Conservation (phyloP, 805 yeast genomes). For the Candida ficus region DNA sequence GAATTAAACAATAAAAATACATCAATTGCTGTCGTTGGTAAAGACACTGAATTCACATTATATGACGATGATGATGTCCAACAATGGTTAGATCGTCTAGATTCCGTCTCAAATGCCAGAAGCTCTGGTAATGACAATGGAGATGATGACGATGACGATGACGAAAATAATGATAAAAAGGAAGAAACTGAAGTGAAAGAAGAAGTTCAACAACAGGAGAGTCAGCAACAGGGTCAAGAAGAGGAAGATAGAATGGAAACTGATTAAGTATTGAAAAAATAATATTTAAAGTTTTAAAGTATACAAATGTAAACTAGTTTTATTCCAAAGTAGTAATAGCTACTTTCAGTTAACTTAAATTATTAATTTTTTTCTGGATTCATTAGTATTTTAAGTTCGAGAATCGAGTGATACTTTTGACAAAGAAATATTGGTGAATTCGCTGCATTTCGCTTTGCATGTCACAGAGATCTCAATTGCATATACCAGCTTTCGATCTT, state of each 20-base stretch:
- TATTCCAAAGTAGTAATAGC: no score
- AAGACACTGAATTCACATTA: conserved; percentile 64
- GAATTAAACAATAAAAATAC: conserved; percentile 82
- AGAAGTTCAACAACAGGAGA: conserved; percentile 8
- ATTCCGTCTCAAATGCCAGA: conserved; percentile 56
- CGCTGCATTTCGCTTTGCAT: no score
- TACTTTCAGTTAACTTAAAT: no score
- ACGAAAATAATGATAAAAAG: conserved; percentile 20
- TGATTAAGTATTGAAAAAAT: conserved; percentile 11
- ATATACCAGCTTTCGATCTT: no score
- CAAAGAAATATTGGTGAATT: no score
- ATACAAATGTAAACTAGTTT: no score
- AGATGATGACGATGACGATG: conserved; percentile 17
- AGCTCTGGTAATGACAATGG: conserved; percentile 33
- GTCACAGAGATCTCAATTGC: no score
- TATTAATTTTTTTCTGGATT: no score
- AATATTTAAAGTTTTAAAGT: no score
- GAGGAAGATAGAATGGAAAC: conserved; percentile 35
- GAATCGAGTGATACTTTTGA: no score
- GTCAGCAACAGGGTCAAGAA: conserved; percentile 2
- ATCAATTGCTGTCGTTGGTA: conserved; percentile 89
- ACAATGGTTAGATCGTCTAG: conserved; percentile 76
- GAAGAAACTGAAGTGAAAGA: conserved; percentile 12
- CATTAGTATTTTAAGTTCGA: no score
- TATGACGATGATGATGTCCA: conserved; percentile 83